These are phyloP conservation scores for Grosmannia clavigera DNA, from an alignment of 2,329 filamentous ascomycete genomes.

Conservation along the genomic window DNA sequence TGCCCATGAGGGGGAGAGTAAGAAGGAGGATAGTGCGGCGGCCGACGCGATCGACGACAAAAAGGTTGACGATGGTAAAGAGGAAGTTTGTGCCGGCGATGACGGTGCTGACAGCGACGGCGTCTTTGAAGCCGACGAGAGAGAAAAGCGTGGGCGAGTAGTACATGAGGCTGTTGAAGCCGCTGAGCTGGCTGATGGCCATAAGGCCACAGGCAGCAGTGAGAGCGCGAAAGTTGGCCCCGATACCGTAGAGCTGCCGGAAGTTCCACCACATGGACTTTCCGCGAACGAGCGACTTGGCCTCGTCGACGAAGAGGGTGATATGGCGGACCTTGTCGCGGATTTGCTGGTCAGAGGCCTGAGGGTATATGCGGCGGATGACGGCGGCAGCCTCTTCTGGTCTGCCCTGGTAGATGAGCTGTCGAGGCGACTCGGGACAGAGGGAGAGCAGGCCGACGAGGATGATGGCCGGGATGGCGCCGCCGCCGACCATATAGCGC, in stretches of 20 bases:
- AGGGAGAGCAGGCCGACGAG: slow-evolving; percentile 55
- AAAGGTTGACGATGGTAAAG: slow-evolving; percentile 60
- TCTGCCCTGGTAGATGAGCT: slow-evolving; percentile 60
- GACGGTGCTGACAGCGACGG: slow-evolving; percentile 65
- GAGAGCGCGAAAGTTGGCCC: neutral
- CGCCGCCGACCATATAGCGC: slow-evolving; percentile 85
- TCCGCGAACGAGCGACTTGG: neutral
- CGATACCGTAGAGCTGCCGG: neutral
- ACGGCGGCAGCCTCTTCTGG: slow-evolving; percentile 50
- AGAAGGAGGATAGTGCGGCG: slow-evolving; percentile 61
- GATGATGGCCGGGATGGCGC: slow-evolving; percentile 59
- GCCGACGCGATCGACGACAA: slow-evolving; percentile 66
- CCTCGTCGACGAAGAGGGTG: neutral
- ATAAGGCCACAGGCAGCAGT: neutral
- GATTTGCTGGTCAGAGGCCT: neutral
- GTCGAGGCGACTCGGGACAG: slow-evolving; percentile 81
- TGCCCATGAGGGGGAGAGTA: neutral
- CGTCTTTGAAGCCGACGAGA: slow-evolving; percentile 62
- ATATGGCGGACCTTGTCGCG: slow-evolving; percentile 1
- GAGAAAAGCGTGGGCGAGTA: slow-evolving; percentile 73
- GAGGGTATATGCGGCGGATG: slow-evolving; percentile 41
- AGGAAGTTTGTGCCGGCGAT: slow-evolving; percentile 70
- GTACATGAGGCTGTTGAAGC: slow-evolving; percentile 74
- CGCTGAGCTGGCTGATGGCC: slow-evolving; percentile 1
- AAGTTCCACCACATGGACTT: neutral